Base-by-base conservation (phyloP, 768 basidiomycete species). In the Polyporus arcularius region DNA sequence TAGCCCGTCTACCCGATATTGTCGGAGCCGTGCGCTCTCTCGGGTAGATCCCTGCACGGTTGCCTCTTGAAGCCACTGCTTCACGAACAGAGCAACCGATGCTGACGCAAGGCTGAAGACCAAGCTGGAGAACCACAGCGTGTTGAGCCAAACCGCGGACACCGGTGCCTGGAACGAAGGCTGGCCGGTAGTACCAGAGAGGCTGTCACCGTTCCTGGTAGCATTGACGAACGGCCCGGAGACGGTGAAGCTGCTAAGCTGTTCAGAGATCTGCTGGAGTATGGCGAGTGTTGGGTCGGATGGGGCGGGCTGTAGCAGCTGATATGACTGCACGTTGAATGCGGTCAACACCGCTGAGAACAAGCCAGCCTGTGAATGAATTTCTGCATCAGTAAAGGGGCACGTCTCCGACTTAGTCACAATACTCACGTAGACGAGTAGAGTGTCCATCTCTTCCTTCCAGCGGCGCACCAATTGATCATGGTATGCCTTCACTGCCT, bases 331-430 rank as follows among this genome's bases (percentile, higher is more conserved):
- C 12, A 63, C 55, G 42, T 61, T 57, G 60, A 71, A 71, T n/a
- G 67, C 56, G 2, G 67, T 63, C n/a, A 70, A 58, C 12, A 71
- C 61, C 2, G 65, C 68, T 16, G 70, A 71, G 48, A 71, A 71
- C 9, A 70, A 60, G 43, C 65, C 70, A 21, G 69, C 67, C 70
- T 68, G 9, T 9, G 18, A 30, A 21, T 26, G 15, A 38, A 28
- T 32, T 35, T 53, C 21, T 26, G 21, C 15, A 10, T 35, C 28
- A 43, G 52, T 38, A 5, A 12, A 3, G 31, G 3, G 28, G 8
- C 4, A 14, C 3, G 14, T 12, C 18, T 6, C 21, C 21, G 50
- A 9, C 4, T 2, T n/a, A 21, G 10, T 6, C 18, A 4, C 21
- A 5, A 31, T 8, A 47, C 65, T 42, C 48, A 68, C 67, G 40